phyloP scores from a whole-genome alignment of 768 basidiomycete genomes.

The Lactarius psammicola region DNA sequence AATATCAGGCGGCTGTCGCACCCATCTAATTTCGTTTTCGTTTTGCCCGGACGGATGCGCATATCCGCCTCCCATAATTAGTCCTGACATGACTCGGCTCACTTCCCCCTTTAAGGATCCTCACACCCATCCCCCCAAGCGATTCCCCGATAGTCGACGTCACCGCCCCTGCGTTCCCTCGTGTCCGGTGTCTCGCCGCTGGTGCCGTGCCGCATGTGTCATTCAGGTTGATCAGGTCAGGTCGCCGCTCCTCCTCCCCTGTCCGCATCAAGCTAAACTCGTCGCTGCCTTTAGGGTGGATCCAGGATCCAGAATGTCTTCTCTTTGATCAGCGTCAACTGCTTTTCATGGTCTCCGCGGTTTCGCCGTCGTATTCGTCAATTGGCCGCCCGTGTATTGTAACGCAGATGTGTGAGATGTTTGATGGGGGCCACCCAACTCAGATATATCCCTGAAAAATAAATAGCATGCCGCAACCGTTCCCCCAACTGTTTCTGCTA shows the following conservation, averaged over 20 bases:
- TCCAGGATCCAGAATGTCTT: slow-evolving; percentile 18
- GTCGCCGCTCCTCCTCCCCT: slow-evolving; percentile 19
- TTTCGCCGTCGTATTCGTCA: slow-evolving; percentile 20
- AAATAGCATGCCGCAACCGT: slow-evolving; percentile 10
- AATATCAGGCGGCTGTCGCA: slow-evolving; percentile 13
- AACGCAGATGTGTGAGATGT: slow-evolving; percentile 16
- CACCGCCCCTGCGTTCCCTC: slow-evolving; percentile 24
- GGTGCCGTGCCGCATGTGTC: slow-evolving; percentile 8
- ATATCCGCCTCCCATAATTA: slow-evolving; percentile 24
- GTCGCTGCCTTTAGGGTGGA: slow-evolving; percentile 20
- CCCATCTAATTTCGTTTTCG: slow-evolving; percentile 26
- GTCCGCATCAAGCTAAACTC: slow-evolving; percentile 28
- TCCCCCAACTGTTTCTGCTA: slow-evolving; percentile 1
- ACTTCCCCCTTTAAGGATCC: slow-evolving; percentile 18
- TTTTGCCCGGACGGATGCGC: slow-evolving; percentile 16
- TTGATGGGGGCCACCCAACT: slow-evolving; percentile 3
- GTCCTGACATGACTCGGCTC: slow-evolving; percentile 17
- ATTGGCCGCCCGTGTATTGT: slow-evolving; percentile 11
- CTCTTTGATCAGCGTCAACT: slow-evolving; percentile 23
- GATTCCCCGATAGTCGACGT: slow-evolving; percentile 28
- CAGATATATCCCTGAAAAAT: slow-evolving; percentile 10
- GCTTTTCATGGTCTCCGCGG: slow-evolving; percentile 19
- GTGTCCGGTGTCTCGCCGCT: slow-evolving; percentile 11
- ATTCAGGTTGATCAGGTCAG: slow-evolving; percentile 17
- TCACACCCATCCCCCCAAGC: slow-evolving; percentile 16